Percentiles rank a stretch among this genome's conserved stretches.
These are phyloP conservation scores for Pyrus hybrid DNA, from an alignment of 331 rosid species.

Conservation along the genomic window DNA sequence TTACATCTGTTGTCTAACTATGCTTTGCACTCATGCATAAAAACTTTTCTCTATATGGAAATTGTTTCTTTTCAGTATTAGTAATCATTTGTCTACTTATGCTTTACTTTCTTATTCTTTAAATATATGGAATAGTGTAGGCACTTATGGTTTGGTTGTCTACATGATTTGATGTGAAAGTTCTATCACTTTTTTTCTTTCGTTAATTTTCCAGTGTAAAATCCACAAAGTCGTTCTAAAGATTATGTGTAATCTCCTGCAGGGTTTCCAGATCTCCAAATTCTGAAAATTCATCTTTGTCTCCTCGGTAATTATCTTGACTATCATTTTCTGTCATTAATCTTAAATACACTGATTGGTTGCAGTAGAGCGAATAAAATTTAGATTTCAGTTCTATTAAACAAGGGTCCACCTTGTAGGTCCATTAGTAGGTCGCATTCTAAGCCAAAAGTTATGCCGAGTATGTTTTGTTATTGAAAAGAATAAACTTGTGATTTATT, in stretches of 20 bases:
- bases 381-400: background rate
- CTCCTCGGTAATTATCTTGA: slow-evolving; percentile 34
- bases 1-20: background rate
- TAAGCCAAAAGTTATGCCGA: slow-evolving; percentile 47
- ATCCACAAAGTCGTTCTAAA: background rate
- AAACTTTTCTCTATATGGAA: background rate
- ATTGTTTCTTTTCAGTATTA: background rate
- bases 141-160: background rate
- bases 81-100: background rate
- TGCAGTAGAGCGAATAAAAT: background rate
- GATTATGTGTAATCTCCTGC: slow-evolving; percentile 7
- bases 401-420: slow-evolving; percentile 45
- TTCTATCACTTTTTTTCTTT: background rate
- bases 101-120: background rate
- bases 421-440: slow-evolving; percentile 53
- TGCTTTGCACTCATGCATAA: background rate
- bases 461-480: slow-evolving; percentile 25
- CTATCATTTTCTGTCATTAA: background rate
- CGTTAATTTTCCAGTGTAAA: background rate
- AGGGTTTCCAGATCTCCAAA: slow-evolving; percentile 52
- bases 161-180: background rate
- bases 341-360: background rate
- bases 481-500: background rate
- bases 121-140: background rate
- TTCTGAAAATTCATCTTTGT: slow-evolving; percentile 34